phyloP scores from a whole-genome alignment of 768 basidiomycete species.

The Kwoniella europaea region DNA sequence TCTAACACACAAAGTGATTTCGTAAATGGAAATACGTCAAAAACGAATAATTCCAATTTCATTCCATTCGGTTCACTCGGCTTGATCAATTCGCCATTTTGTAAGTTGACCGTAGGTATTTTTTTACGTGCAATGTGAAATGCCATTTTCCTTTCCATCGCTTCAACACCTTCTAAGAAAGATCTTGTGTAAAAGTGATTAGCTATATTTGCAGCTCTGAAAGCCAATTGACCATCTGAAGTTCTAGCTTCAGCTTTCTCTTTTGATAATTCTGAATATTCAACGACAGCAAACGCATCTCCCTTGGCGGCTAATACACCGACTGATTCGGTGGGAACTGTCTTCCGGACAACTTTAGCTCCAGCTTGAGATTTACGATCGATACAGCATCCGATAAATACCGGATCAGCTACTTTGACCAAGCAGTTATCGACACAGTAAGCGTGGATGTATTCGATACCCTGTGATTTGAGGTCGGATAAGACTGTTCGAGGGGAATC shows the following conservation, averaged over 20 bases:
- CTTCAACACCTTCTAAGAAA: slow-evolving; percentile 77
- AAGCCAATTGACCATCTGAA: slow-evolving; percentile 77
- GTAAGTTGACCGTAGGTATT: slow-evolving; percentile 79
- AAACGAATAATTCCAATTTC: slow-evolving; percentile 98
- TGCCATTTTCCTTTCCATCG: slow-evolving; percentile 84
- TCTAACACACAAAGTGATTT: slow-evolving; percentile 73
- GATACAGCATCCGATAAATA: slow-evolving; percentile 95
- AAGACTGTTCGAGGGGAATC: slow-evolving; percentile 73
- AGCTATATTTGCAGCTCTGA: slow-evolving; percentile 95
- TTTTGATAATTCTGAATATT: slow-evolving; percentile 92
- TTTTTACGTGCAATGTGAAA: slow-evolving; percentile 99
- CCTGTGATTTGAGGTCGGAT: slow-evolving; percentile 75
- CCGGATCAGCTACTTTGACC: slow-evolving; percentile 93
- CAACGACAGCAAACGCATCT: slow-evolving; percentile 87
- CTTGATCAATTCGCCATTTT: slow-evolving; percentile 72
- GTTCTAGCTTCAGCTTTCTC: slow-evolving; percentile 78
- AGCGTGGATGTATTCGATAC: slow-evolving; percentile 85
- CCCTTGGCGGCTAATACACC: slow-evolving; percentile 88
- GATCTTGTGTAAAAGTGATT: slow-evolving; percentile 95
- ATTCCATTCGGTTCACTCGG: slow-evolving; percentile 94
- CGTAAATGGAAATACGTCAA: slow-evolving; percentile 96
- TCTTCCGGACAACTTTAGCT: slow-evolving; percentile 94
- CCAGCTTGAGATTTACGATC: slow-evolving; percentile 85
- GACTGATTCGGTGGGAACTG: slow-evolving; percentile 83
- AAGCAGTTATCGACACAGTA: slow-evolving; percentile 99